Percentiles rank a stretch among this genome's conserved stretches.
phyloP scores from a whole-genome alignment of 116 monocot genomes.

The Dioscorea cayenensis region DNA sequence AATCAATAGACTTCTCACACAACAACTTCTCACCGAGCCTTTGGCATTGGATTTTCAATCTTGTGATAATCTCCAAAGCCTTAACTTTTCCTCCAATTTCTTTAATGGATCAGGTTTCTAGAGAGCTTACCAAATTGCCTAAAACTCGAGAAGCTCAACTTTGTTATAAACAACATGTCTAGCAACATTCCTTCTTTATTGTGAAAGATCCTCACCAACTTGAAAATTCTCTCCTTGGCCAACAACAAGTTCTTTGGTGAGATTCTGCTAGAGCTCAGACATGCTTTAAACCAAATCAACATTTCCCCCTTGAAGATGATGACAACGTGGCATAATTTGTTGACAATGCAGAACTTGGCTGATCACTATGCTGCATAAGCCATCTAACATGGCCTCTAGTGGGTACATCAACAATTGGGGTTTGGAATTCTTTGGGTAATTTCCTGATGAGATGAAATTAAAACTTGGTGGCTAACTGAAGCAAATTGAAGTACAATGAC shows the following conservation, averaged over 20 bases:
- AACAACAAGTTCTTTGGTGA: conserved; percentile 46
- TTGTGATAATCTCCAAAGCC: conserved; percentile 37
- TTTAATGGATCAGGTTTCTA: conserved; percentile 38
- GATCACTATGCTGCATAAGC: too few relatives aligned
- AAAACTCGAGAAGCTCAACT: conserved; percentile 36
- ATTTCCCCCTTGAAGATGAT: too few relatives aligned
- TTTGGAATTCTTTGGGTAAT: too few relatives aligned
- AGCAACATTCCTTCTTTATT: conserved; percentile 36
- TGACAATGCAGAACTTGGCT: too few relatives aligned
- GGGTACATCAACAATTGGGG: too few relatives aligned
- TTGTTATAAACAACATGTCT: conserved; percentile 45
- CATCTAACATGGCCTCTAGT: too few relatives aligned
- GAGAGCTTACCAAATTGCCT: conserved; percentile 41
- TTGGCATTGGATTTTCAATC: conserved; percentile 40
- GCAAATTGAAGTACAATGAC: too few relatives aligned
- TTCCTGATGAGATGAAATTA: too few relatives aligned
- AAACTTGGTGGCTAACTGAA: too few relatives aligned
- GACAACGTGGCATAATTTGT: too few relatives aligned
- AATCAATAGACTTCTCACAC: conserved; percentile 35
- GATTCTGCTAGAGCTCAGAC: conserved; percentile 46
- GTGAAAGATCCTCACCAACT: conserved; percentile 19
- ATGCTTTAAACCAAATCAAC: too few relatives aligned
- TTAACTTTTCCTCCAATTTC: conserved; percentile 53
- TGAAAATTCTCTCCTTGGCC: conserved; percentile 39
- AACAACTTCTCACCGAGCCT: conserved; percentile 73